These are phyloP conservation scores for Crepidotus variabilis DNA, from an alignment of 768 basidiomycete species.

Conservation along the genomic window DNA sequence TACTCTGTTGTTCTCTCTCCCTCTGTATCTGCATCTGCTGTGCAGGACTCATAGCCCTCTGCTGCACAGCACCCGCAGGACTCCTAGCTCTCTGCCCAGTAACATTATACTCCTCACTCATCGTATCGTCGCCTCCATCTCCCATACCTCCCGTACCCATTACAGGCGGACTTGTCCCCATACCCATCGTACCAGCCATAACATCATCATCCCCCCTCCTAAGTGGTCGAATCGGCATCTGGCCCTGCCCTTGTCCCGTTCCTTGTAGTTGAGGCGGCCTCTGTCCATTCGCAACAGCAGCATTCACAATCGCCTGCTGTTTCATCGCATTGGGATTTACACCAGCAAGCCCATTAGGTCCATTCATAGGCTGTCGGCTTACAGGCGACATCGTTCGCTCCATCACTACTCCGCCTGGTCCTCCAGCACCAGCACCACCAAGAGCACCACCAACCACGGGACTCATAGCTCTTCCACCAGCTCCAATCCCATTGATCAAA, in stretches of 20 bases:
- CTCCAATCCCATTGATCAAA: background rate
- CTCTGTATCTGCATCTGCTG: background rate
- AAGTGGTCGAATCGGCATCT: background rate
- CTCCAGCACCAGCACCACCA: too few species aligned
- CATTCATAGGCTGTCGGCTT: constrained; percentile 34
- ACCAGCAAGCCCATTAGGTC: constrained; percentile 38
- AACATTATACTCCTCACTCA: background rate
- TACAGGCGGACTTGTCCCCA: too few species aligned
- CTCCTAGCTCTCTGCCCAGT: background rate
- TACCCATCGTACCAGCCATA: background rate
- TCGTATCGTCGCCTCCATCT: background rate
- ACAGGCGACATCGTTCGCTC: constrained; percentile 69
- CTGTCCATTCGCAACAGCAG: constrained; percentile 2
- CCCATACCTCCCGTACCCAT: background rate
- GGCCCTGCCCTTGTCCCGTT: background rate
- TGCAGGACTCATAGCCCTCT: background rate
- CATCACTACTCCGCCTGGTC: constrained; percentile 15
- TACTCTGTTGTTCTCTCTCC: background rate
- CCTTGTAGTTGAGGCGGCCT: background rate
- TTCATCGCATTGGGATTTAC: background rate
- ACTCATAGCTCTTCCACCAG: constrained; percentile 22
- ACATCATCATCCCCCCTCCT: background rate
- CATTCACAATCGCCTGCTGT: constrained; percentile 22
- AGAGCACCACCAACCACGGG: constrained; percentile 33
- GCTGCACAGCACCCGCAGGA: background rate